A percentile compares a stretch with the other conserved stretches of the same genome.
phyloP scores from a whole-genome alignment of 1,139 yeast genomes.

The Yamadazyma aaseri region DNA sequence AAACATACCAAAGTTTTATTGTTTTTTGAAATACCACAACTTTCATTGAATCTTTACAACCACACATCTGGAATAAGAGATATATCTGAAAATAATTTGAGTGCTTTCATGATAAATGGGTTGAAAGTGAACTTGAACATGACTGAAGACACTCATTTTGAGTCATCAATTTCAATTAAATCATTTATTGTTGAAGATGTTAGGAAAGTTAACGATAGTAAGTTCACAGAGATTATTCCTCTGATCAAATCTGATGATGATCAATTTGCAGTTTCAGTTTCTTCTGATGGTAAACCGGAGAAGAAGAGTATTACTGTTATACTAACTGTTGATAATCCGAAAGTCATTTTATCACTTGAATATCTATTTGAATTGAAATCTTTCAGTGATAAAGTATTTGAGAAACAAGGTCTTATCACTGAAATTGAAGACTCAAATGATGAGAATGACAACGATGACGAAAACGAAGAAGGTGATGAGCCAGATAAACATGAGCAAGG shows the following conservation, averaged over 20 bases:
- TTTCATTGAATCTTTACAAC: slow-evolving; percentile 65
- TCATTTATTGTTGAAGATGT: slow-evolving; percentile 80
- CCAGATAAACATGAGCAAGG: slow-evolving; percentile 1
- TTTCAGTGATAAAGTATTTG: slow-evolving; percentile 51
- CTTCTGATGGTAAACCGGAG: slow-evolving; percentile 41
- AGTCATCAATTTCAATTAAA: slow-evolving; percentile 60
- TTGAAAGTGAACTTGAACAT: slow-evolving; percentile 51
- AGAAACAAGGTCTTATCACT: slow-evolving; percentile 19
- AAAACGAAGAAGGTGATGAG: slow-evolving; percentile 1
- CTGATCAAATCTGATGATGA: slow-evolving; percentile 57
- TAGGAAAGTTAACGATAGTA: slow-evolving; percentile 59
- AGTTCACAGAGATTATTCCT: slow-evolving; percentile 81
- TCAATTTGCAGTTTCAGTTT: slow-evolving; percentile 65
- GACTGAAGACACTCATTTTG: slow-evolving; percentile 55
- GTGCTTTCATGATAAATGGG: slow-evolving; percentile 64
- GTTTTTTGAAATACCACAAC: slow-evolving; percentile 56
- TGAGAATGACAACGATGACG: slow-evolving; percentile 6
- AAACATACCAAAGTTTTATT: slow-evolving; percentile 47
- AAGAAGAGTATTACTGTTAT: slow-evolving; percentile 49
- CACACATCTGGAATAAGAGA: slow-evolving; percentile 44
- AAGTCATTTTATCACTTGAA: slow-evolving; percentile 78
- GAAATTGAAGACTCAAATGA: slow-evolving; percentile 16
- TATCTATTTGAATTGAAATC: slow-evolving; percentile 75
- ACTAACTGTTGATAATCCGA: slow-evolving; percentile 77
- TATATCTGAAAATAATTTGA: slow-evolving; percentile 48